A percentile compares a stretch with the other conserved stretches of the same genome.
Conservation (phyloP, 2,329 filamentous ascomycete species). For the Leptodontidium sp. region DNA sequence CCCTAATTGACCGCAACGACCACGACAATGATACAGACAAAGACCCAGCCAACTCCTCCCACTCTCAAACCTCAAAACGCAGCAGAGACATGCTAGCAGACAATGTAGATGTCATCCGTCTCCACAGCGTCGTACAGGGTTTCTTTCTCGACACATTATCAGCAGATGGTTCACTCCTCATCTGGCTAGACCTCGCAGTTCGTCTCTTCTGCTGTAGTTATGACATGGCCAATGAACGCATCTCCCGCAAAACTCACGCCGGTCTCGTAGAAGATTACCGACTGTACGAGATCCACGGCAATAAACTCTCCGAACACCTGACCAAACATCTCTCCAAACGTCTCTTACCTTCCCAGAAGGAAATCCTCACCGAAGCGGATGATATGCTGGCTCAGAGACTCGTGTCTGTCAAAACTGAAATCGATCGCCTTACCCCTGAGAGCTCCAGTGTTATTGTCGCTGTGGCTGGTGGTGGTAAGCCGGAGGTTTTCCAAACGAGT, state of each 20-base stretch:
- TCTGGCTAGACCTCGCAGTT: slow-evolving; percentile 59
- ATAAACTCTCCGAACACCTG: slow-evolving; percentile 55
- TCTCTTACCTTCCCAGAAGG: slow-evolving; percentile 35
- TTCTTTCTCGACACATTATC: slow-evolving; percentile 59
- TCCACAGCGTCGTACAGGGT: slow-evolving; percentile 61
- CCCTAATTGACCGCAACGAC: slow-evolving; percentile 60
- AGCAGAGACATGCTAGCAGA: slow-evolving; percentile 55
- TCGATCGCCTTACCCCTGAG: slow-evolving; percentile 54
- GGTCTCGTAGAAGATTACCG: slow-evolving; percentile 62
- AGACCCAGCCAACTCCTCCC: not conserved
- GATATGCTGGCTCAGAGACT: slow-evolving; percentile 50
- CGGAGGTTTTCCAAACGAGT: slow-evolving; percentile 50
- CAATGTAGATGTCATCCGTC: slow-evolving; percentile 57
- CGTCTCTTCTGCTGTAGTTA: slow-evolving; percentile 59
- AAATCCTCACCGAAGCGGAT: slow-evolving; percentile 44
- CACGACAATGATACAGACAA: slow-evolving; percentile 43
- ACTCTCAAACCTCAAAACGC: slow-evolving; percentile 44
- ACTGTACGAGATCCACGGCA: slow-evolving; percentile 60
- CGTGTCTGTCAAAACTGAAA: slow-evolving; percentile 51
- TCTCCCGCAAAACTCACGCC: slow-evolving; percentile 51
- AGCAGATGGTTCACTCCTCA: slow-evolving; percentile 50
- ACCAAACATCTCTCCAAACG: slow-evolving; percentile 49
- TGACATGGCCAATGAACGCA: slow-evolving; percentile 54
- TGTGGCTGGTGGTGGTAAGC: slow-evolving; percentile 49
- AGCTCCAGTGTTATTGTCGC: slow-evolving; percentile 51